phyloP scores from a whole-genome alignment of 768 basidiomycete species.

The Serendipita vermifera region DNA sequence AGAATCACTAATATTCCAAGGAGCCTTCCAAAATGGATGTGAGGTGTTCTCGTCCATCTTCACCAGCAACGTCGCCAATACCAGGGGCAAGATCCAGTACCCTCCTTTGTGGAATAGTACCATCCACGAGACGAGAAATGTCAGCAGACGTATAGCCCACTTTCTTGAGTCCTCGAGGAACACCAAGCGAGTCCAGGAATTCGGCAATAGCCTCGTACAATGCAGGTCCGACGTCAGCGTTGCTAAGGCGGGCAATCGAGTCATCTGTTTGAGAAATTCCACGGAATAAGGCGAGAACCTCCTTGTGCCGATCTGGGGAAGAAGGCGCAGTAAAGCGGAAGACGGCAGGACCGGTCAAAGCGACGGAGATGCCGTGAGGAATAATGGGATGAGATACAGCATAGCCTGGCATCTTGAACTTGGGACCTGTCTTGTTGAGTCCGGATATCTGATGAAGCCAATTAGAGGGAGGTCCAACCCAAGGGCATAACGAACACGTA shows the following conservation, averaged over 20 bases:
- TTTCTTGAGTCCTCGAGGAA: constrained; percentile 75
- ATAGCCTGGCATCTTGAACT: constrained; percentile 87
- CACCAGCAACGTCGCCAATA: constrained; percentile 67
- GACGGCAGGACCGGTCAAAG: constrained; percentile 83
- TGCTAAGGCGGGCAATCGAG: constrained; percentile 57
- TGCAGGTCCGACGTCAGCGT: constrained; percentile 63
- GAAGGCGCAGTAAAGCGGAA: constrained; percentile 95
- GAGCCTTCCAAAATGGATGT: constrained; percentile 68
- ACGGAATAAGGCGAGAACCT: constrained; percentile 75
- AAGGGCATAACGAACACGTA: constrained; percentile 27
- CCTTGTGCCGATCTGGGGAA: constrained; percentile 79
- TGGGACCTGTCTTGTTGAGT: constrained; percentile 85
- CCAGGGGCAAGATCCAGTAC: constrained; percentile 90
- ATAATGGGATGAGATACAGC: constrained; percentile 76
- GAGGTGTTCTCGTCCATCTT: constrained; percentile 73
- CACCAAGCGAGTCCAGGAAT: constrained; percentile 73
- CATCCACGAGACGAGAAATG: constrained; percentile 66
- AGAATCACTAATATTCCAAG: constrained; percentile 45
- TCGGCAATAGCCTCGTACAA: constrained; percentile 77
- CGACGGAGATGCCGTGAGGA: constrained; percentile 84
- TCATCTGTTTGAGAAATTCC: constrained; percentile 46
- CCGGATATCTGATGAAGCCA: constrained; percentile 57
- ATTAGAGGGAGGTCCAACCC: constrained; percentile 11
- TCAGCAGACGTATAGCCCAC: constrained; percentile 63
- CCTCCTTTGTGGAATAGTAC: constrained; percentile 81